Evolutionary conservation across 2,329 filamentous ascomycete genomes (phyloP), one percentile per base, ranked within the genome.

Genomic region (Aspergillus sp.): DNA sequence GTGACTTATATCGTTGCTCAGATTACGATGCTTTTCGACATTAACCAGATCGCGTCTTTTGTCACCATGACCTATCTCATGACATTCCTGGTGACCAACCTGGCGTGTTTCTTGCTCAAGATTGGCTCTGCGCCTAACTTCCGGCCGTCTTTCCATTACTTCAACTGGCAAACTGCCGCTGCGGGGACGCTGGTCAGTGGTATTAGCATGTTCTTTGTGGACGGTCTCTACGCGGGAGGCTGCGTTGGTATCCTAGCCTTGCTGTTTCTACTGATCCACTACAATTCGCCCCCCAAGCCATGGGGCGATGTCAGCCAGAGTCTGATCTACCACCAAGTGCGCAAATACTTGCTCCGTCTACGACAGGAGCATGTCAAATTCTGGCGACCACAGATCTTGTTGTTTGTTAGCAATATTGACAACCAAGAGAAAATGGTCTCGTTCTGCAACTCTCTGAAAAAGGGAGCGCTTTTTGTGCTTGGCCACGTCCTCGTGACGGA

Each of bases 301-400:
- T 95, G 89, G 89, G 89, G 89, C 1, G 89, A 94, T 65, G 88
- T 95, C 15, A 90, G 86, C 7, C 89, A 95, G 59, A 90, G 88
- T 59, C 72, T 95, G 51, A 94, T 95, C 45, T 95, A 94, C 60
- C 82, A 85, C 53, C 89, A 95, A 70, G 88, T 94, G 12, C 80
- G 89, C 50, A 95, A 95, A 60, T 94, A 95, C 60, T 70, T 95
- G 25, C 73, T 95, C 25, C 82, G 88, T n/a, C 73, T 95, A 25
- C 84, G 82, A 44, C 88, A 88, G 32, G 89, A 95, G 59, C 89
- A 95, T 62, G 90, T 95, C 66, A 95, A 95, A 61, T 95, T 94
- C 64, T 95, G 90, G 89, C 79, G 89, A 45, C 89, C 89, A 0
- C 89, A 94, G 55, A 90, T 95, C 39, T 79, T 95, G 43, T 75